phyloP scores from a whole-genome alignment of 179 eudicot genomes.

The Corrigiola litoralis region DNA sequence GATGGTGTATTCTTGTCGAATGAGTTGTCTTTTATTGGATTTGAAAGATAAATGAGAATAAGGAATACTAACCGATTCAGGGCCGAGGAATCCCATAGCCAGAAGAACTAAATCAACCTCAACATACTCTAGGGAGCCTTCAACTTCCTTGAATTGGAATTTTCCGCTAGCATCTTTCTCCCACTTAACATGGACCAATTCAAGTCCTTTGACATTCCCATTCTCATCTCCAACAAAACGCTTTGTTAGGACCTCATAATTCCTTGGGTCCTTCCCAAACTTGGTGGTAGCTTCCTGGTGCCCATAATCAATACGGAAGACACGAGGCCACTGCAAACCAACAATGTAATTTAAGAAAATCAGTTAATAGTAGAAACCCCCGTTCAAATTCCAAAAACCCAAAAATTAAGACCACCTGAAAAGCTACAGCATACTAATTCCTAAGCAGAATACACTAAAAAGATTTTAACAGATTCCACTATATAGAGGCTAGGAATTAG shows the following conservation, averaged over 20 bases:
- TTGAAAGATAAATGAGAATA: not conserved
- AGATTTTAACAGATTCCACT: not conserved
- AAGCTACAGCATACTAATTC: not conserved
- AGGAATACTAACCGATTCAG: conserved; percentile 73
- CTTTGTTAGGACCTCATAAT: conserved; percentile 85
- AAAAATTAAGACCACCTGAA: not conserved
- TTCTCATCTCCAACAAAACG: conserved; percentile 85
- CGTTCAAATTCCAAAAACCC: not conserved
- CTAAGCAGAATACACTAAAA: not conserved
- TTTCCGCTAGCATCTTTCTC: conserved; percentile 88
- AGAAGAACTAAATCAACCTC: conserved; percentile 86
- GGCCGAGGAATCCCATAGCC: conserved; percentile 99
- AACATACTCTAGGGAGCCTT: conserved; percentile 71
- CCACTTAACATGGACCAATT: conserved; percentile 78
- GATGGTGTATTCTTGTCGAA: no score
- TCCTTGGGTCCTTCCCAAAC: conserved; percentile 94
- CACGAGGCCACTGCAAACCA: conserved; percentile 85
- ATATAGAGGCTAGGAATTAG: not conserved
- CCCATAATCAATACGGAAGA: conserved; percentile 96
- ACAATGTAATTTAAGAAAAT: not conserved
- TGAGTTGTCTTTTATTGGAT: no score
- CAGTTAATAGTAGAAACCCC: not conserved
- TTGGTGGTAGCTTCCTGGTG: conserved; percentile 91
- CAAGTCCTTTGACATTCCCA: conserved; percentile 78
- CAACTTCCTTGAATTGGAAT: conserved; percentile 82